Evolutionary conservation across 129 eudicot species (phyloP), one percentile per base, ranked within the genome.

Genomic region (Escallonia rubra): DNA sequence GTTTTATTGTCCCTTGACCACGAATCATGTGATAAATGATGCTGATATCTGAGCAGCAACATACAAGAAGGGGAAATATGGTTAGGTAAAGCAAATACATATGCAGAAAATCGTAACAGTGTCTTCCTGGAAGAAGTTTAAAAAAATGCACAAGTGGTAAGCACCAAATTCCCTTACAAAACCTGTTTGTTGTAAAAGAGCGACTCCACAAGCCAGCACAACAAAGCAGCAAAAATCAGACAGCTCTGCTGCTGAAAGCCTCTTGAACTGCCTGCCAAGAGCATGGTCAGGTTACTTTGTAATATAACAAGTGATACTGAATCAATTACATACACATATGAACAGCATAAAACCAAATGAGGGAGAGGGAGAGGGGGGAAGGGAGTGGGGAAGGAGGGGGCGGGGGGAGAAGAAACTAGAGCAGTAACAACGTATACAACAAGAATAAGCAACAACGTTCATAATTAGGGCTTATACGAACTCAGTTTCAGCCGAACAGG

Each of bases 11-110:
- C 70, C 95, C 96, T 86, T 93, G 98, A 73, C 98, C 98, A 64
- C 98, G 91, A 66, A 93, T 93, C 96, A 93, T 93, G 81, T 93
- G 98, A 82, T 93, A 93, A 61, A 93, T 93, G 43, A 89, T 79
- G 83, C 98, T 93, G 78, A 93, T 93, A 86, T 93, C 98, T 93
- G 83, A 47, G 62, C 49, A 71, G 68, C 44, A 78, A 59, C n/a
- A 73, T 23, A 23, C 68, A 51, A 51, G n/a, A 59, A 10, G 54
- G 44, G 14, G 43, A 54, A 39, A 59, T 65, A 44, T 49, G 34
- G 62, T 76, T 45, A 72, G 60, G 43, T 62, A 52, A 51, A 79
- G 45, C 43, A 66, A 74, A 46, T 12, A 51, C 9, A 50, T 38
- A 43, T 39, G 12, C 2, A 3, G 66, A 12, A 4, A n/a, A 4